Evolutionary conservation across 2,329 filamentous ascomycete genomes (phyloP).

Genomic region (Dactylellina sp.): DNA sequence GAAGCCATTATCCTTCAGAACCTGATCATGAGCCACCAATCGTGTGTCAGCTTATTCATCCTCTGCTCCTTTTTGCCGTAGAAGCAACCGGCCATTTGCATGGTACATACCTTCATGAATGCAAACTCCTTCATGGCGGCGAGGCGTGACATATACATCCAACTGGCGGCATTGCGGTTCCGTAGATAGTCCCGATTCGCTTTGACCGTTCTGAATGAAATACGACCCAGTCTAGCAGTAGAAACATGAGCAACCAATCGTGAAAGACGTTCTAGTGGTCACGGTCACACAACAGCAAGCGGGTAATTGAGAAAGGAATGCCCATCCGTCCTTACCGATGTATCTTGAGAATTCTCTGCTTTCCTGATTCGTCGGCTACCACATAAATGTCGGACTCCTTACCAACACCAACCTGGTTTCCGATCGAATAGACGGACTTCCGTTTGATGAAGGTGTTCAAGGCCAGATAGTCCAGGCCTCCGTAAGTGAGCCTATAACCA

Average conservation of each 20-base stretch:
- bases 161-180: conserved; percentile 81
- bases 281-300: conserved; percentile 41
- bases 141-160: conserved; percentile 97
- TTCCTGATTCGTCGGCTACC: conserved; percentile 81
- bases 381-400: conserved; percentile 98
- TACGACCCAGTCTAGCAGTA: conserved; percentile 75
- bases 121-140: conserved; percentile 94
- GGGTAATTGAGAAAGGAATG: conserved; percentile 42
- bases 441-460: conserved; percentile 86
- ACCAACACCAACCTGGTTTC: conserved; percentile 92
- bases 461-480: conserved; percentile 96
- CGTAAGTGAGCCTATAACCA: conserved; percentile 95
- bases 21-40: conserved; percentile 47
- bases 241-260: conserved; percentile 3
- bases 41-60: conserved; percentile 18
- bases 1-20: conserved; percentile 83
- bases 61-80: conserved; percentile 11
- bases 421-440: conserved; percentile 87
- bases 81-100: conserved; percentile 31
- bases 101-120: conserved; percentile 79
- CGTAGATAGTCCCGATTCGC: conserved; percentile 94
- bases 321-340: conserved; percentile 70
- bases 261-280: background rate
- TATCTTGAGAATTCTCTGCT: conserved; percentile 89
- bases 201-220: conserved; percentile 96